phyloP scores from a whole-genome alignment of 2,329 filamentous ascomycete species.

The Trichophaea hybrida region DNA sequence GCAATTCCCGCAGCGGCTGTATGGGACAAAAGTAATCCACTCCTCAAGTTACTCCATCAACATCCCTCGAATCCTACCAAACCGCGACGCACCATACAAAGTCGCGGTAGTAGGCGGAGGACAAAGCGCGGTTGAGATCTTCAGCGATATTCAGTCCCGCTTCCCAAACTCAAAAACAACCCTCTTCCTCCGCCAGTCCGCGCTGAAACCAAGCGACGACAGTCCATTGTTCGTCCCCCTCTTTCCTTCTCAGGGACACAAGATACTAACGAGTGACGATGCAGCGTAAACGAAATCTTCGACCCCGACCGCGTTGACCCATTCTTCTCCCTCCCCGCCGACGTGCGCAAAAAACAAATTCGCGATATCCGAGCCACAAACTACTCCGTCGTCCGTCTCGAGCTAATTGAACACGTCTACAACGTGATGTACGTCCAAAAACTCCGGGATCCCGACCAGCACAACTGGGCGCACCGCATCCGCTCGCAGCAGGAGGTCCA shows the following conservation, averaged over 20 bases:
- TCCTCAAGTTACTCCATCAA: constrained; percentile 63
- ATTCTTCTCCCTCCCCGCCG: constrained; percentile 53
- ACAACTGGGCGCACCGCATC: constrained; percentile 72
- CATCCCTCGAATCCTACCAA: constrained; percentile 32
- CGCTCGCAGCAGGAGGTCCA: constrained; percentile 52
- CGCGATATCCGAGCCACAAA: constrained; percentile 73
- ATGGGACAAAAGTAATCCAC: constrained; percentile 50
- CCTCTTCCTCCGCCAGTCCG: constrained; percentile 68
- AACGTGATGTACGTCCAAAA: constrained; percentile 77
- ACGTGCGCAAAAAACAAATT: constrained; percentile 47
- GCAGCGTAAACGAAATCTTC: constrained; percentile 94
- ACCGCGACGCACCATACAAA: constrained; percentile 40
- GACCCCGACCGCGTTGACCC: constrained; percentile 71
- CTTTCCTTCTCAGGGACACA: too few species aligned
- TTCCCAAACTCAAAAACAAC: constrained; percentile 70
- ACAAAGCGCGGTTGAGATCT: constrained; percentile 90
- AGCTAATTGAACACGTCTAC: constrained; percentile 78
- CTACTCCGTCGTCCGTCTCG: constrained; percentile 85
- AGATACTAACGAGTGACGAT: too few species aligned
- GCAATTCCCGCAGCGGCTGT: constrained; percentile 41
- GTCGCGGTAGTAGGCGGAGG: constrained; percentile 79
- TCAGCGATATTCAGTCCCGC: constrained; percentile 66
- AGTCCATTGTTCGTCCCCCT: constrained; percentile 83
- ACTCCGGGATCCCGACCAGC: constrained; percentile 55
- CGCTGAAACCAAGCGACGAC: constrained; percentile 80